phyloP scores from a whole-genome alignment of 768 basidiomycete genomes.

The Rhodotorula kratochvilovae region DNA sequence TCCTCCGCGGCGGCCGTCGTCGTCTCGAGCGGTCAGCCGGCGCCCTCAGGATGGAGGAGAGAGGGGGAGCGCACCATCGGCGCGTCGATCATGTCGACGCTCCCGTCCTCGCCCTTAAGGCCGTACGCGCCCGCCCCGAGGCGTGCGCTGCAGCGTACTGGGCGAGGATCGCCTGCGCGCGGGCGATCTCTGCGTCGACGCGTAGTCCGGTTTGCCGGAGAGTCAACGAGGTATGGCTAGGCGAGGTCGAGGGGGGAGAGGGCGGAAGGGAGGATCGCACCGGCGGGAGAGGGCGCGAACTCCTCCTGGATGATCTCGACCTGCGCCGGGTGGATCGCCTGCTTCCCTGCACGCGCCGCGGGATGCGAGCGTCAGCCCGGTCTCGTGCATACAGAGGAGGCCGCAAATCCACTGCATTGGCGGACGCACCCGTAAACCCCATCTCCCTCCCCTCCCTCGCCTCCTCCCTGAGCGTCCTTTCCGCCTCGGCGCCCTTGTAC shows the following conservation, averaged over 20 bases:
- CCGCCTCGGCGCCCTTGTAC: slow-evolving; percentile 82
- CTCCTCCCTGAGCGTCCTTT: slow-evolving; percentile 64
- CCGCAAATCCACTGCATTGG: too few relatives aligned
- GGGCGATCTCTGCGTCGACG: slow-evolving; percentile 61
- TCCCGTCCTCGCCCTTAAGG: slow-evolving; percentile 53
- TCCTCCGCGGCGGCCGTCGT: not conserved
- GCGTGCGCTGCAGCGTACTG: slow-evolving; percentile 57
- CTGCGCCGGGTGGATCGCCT: slow-evolving; percentile 90
- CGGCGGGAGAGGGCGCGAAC: slow-evolving; percentile 69
- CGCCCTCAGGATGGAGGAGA: not conserved
- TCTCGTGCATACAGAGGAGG: too few relatives aligned
- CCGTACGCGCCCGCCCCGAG: slow-evolving; percentile 63
- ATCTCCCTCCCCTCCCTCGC: slow-evolving; percentile 71
- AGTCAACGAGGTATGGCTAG: not conserved
- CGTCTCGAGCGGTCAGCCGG: not conserved
- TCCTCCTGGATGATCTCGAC: slow-evolving; percentile 69
- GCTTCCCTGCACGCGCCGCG: slow-evolving; percentile 48
- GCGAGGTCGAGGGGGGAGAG: not conserved
- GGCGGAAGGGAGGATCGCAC: slow-evolving; percentile 47
- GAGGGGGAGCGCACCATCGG: slow-evolving; percentile 77
- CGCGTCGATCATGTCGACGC: slow-evolving; percentile 75
- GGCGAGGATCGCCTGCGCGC: slow-evolving; percentile 67
- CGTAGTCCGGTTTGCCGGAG: not conserved
- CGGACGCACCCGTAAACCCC: slow-evolving; percentile 63
- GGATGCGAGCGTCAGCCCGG: too few relatives aligned